Evolutionary conservation across 2,329 filamentous ascomycete species (phyloP), one percentile per base, ranked within the genome.

Genomic region (Stachybotrys elegans): DNA sequence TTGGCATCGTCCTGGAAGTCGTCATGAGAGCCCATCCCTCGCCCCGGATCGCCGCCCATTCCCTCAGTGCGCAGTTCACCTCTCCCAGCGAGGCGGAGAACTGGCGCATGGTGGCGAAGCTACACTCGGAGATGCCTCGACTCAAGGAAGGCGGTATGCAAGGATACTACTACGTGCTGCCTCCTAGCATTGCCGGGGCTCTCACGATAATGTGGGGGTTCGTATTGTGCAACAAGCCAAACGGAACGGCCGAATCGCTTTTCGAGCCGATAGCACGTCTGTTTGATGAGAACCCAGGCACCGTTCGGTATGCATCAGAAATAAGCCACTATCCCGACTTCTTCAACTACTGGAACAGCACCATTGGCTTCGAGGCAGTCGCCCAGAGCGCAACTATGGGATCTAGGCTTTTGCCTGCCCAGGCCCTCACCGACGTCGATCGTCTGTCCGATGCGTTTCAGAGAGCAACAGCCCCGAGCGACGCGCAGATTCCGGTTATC

Each of bases 1-100:
- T 34, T 17, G 58, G 53, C 3, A 48, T 61, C 22, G 53, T 62
- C 20, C 57, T 62, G 13, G 60, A 55, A 12, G 62, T 58, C 22
- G 65, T 60, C n/a, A 43, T 70, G 27, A 67, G 65, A 27, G 65
- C 63, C 6, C 61, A 64, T 40, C 62, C 65, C 7, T 51, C 34
- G 50, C 51, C 20, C 52, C 54, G 5, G 23, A 22, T 16, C 48
- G 47, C 17, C 49, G 48, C 2, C 47, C 52, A n/a, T 5, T 29
- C 23, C 22, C 29, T 35, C 8, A 16, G 20, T 6, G 34, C 7
- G 19, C 32, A 37, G 22, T n/a, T 31, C n/a, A 17, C 16, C 9
- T 6, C 22, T 8, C 16, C n/a, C 7, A 20, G 42, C 16, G 42
- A 44, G 13, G 13, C 20, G 5, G 25, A 47, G 21, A 43, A 31